A percentile compares a stretch with the other conserved stretches of the same genome.
phyloP scores from a whole-genome alignment of 2,329 filamentous ascomycete species.

The Teratosphaeria zuluensis region DNA sequence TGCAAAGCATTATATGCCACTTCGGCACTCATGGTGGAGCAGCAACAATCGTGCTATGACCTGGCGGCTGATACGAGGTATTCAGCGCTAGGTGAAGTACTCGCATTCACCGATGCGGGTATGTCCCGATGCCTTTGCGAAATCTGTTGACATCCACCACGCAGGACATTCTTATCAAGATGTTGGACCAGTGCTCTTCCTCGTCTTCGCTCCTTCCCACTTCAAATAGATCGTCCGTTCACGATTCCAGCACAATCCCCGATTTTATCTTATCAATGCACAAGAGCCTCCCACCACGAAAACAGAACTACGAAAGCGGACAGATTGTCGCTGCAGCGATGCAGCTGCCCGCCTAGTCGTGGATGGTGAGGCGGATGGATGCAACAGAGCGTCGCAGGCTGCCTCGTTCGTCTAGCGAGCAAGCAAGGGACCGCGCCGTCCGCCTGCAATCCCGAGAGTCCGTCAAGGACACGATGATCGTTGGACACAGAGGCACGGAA shows the following conservation, averaged over 20 bases:
- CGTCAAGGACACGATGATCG: neutral
- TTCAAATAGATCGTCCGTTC: neutral
- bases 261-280: neutral
- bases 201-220: neutral
- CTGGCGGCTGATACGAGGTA: neutral
- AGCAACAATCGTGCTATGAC: conserved; percentile 2
- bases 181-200: neutral
- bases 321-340: neutral
- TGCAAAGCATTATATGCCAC: conserved; percentile 12
- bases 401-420: neutral
- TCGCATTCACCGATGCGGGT: conserved; percentile 20
- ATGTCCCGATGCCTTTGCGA: conserved; percentile 28
- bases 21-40: conserved; percentile 21
- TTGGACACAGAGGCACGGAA: neutral
- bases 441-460: neutral
- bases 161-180: conserved; percentile 18
- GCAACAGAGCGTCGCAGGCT: neutral
- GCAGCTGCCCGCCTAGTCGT: neutral
- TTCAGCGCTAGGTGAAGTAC: conserved; percentile 8
- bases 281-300: neutral
- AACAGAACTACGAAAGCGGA: neutral
- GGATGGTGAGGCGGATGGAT: neutral
- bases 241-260: neutral
- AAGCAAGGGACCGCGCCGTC: neutral
- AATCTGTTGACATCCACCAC: conserved; percentile 18